Percentiles rank a stretch among this genome's conserved stretches.
phyloP scores from a whole-genome alignment of 169 alveolate species.

The Cryptosporidium sp. region DNA sequence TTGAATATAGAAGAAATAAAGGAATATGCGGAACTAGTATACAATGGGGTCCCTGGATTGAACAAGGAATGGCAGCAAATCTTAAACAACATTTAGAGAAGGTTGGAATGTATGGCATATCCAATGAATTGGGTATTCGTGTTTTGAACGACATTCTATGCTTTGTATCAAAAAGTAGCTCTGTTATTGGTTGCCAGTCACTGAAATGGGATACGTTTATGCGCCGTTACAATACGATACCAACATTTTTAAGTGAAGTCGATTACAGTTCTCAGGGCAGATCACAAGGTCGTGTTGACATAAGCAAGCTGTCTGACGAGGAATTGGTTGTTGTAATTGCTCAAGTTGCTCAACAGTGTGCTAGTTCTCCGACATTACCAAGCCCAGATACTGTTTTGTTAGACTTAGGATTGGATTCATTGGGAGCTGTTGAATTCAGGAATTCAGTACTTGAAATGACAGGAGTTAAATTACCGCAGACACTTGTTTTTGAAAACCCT shows the following conservation, averaged over 20 bases:
- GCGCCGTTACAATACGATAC: slow-evolving; percentile 42
- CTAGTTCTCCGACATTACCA: slow-evolving; percentile 53
- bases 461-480: slow-evolving; percentile 77
- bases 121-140: slow-evolving; percentile 82
- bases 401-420: slow-evolving; percentile 76
- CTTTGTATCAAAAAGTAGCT: not conserved
- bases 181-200: slow-evolving; percentile 80
- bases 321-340: slow-evolving; percentile 57
- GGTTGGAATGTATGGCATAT: slow-evolving; percentile 82
- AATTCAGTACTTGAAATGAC: slow-evolving; percentile 64
- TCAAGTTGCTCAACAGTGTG: slow-evolving; percentile 66
- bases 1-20: slow-evolving; percentile 21
- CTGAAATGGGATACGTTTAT: slow-evolving; percentile 80
- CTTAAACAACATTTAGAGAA: slow-evolving; percentile 78
- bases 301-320: slow-evolving; percentile 41
- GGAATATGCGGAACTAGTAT: slow-evolving; percentile 27
- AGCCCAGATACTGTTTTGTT: slow-evolving; percentile 78
- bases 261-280: slow-evolving; percentile 42
- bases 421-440: slow-evolving; percentile 80
- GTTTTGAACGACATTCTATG: slow-evolving; percentile 74
- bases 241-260: slow-evolving; percentile 39
- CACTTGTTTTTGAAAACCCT: slow-evolving; percentile 78
- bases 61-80: slow-evolving; percentile 59
- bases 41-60: slow-evolving; percentile 75
- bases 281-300: slow-evolving; percentile 29